Conservation (phyloP, 2,329 filamentous ascomycete genomes). For the Cladosporium cucumerinum region DNA sequence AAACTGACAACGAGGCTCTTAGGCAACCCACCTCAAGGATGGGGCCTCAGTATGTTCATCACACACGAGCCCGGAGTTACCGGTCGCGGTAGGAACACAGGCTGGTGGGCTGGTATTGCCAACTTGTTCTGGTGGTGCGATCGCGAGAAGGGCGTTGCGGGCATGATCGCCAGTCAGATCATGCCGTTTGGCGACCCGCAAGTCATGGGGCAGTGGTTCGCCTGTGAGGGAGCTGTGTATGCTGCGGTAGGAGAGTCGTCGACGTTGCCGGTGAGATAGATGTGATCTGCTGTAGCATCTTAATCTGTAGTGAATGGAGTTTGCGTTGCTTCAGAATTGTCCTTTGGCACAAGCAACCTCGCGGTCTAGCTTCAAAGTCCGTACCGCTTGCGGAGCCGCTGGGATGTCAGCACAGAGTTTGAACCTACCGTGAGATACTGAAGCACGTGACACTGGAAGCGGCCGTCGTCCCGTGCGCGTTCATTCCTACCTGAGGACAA, state of each 20-base stretch:
- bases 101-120: slow-evolving; percentile 36
- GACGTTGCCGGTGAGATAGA: background rate
- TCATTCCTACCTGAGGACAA: background rate
- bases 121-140: slow-evolving; percentile 41
- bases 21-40: slow-evolving; percentile 58
- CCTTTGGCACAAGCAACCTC: background rate
- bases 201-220: slow-evolving; percentile 34
- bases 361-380: too few species aligned
- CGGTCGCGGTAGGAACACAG: slow-evolving; percentile 34
- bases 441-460: background rate
- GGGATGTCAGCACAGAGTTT: too few species aligned
- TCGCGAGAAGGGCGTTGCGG: slow-evolving; percentile 37
- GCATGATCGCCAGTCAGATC: slow-evolving; percentile 38
- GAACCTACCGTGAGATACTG: too few species aligned
- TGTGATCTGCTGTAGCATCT: background rate
- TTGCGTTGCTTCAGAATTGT: background rate
- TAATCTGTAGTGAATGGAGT: background rate
- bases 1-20: background rate
- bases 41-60: slow-evolving; percentile 51
- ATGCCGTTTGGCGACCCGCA: slow-evolving; percentile 37
- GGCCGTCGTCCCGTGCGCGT: background rate
- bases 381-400: too few species aligned
- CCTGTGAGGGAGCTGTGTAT: slow-evolving; percentile 34
- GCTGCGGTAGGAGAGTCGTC: slow-evolving; percentile 13
- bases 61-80: slow-evolving; percentile 34